Conservation (phyloP, 768 basidiomycete species). For the Megacollybia marginata region DNA sequence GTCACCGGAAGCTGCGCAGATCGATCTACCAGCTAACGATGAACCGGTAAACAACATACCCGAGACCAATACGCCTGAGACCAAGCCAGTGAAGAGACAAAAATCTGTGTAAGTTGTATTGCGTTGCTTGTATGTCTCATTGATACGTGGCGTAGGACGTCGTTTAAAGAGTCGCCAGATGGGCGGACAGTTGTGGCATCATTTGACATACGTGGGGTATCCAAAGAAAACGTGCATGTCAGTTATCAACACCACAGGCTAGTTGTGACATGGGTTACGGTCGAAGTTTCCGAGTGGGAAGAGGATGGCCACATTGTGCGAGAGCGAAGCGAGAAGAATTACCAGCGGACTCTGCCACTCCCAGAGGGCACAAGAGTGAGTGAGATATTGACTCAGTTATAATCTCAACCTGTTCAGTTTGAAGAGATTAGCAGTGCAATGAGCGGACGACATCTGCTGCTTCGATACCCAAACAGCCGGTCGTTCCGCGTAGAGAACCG, state of each 20-base stretch:
- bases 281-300: slow-evolving; percentile 52
- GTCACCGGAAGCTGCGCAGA: background rate
- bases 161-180: slow-evolving; percentile 64
- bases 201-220: slow-evolving; percentile 63
- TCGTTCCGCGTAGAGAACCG: slow-evolving; percentile 36
- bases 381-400: slow-evolving; percentile 1
- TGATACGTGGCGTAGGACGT: slow-evolving; percentile 38
- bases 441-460: slow-evolving; percentile 49
- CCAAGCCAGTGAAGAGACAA: slow-evolving; percentile 42
- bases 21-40: background rate
- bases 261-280: slow-evolving; percentile 59
- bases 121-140: slow-evolving; percentile 8
- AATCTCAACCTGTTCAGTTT: slow-evolving; percentile 35
- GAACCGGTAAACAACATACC: background rate
- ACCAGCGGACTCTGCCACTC: slow-evolving; percentile 60
- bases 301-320: slow-evolving; percentile 55
- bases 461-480: slow-evolving; percentile 62
- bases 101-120: slow-evolving; percentile 51
- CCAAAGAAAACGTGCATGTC: slow-evolving; percentile 70
- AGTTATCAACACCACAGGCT: slow-evolving; percentile 59
- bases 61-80: background rate
- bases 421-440: slow-evolving; percentile 67
- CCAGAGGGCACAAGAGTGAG: slow-evolving; percentile 68
- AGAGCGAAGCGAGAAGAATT: slow-evolving; percentile 56
- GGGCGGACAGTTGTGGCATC: slow-evolving; percentile 64